Evolutionary conservation across 2,329 filamentous ascomycete species (phyloP).

Genomic region (Trichoderma koningiopsis): DNA sequence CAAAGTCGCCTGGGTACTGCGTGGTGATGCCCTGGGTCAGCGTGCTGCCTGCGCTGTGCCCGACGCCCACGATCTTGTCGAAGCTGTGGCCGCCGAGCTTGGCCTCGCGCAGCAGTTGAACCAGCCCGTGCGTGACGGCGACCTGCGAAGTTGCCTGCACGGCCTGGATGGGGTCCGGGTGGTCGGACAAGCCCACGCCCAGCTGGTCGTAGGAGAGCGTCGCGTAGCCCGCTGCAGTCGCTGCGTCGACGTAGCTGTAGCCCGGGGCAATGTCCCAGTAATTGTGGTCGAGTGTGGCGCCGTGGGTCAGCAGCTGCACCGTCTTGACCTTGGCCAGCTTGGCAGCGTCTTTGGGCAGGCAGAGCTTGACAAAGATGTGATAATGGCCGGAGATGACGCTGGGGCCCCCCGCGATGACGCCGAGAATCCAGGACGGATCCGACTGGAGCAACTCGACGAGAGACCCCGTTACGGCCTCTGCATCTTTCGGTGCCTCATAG

Average conservation of each 20-base stretch:
- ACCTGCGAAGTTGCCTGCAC: conserved; percentile 1
- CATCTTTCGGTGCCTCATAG: neutral
- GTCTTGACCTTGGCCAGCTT: conserved; percentile 3
- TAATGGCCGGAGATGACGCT: neutral
- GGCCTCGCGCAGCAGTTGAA: neutral
- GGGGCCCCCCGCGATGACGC: neutral
- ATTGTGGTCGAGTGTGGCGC: conserved; percentile 13
- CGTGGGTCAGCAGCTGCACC: conserved; percentile 9
- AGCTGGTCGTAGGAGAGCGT: conserved; percentile 15
- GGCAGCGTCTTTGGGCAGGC: neutral
- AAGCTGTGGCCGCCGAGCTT: neutral
- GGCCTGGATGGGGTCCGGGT: conserved; percentile 5
- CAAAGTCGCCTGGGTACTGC: neutral
- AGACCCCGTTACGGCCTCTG: neutral
- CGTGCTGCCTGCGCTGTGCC: conserved; percentile 9
- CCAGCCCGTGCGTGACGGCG: conserved; percentile 1
- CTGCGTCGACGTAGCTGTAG: conserved; percentile 11
- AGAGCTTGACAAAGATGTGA: conserved; percentile 11
- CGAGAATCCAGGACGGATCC: neutral
- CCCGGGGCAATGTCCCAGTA: conserved; percentile 8
- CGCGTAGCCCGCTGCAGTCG: conserved; percentile 1
- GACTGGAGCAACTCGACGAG: conserved; percentile 2
- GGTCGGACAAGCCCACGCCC: conserved; percentile 5
- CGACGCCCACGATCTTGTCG: conserved; percentile 6
- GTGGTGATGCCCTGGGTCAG: conserved; percentile 12